These are phyloP conservation scores for Peronospora belbahrii DNA, from an alignment of 352 stramenopile species.

Conservation along the genomic window DNA sequence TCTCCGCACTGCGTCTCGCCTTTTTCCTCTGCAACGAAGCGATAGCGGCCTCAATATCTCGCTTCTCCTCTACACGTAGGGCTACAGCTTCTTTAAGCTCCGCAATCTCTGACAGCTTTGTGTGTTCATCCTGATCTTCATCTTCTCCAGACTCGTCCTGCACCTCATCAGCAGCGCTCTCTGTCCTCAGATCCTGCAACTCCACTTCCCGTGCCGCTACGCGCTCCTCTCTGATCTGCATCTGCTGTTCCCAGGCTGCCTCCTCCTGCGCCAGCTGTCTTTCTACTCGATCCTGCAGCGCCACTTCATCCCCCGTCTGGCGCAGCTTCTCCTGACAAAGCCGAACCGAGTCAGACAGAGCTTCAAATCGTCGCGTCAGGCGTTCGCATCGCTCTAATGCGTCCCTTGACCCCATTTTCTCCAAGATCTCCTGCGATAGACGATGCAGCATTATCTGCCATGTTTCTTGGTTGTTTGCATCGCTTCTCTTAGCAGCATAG, in stretches of 20 bases:
- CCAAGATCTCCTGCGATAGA: conserved; percentile 15
- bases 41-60: conserved; percentile 52
- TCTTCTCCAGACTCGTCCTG: conserved; percentile 1
- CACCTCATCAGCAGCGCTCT: conserved; percentile 15
- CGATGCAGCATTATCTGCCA: conserved; percentile 28
- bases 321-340: conserved; percentile 31
- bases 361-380: conserved; percentile 33
- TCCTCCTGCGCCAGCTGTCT: conserved; percentile 49
- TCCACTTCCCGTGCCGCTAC: conserved; percentile 48
- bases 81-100: conserved; percentile 40
- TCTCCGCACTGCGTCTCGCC: conserved; percentile 3
- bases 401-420: conserved; percentile 11
- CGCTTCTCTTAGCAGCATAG: conserved; percentile 20
- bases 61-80: conserved; percentile 48
- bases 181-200: conserved; percentile 35
- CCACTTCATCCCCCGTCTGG: conserved; percentile 29
- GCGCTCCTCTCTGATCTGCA: conserved; percentile 38
- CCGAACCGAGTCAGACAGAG: conserved; percentile 29
- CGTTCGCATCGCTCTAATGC: conserved; percentile 23
- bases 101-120: conserved; percentile 23
- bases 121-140: conserved; percentile 17
- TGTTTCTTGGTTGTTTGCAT: conserved; percentile 6
- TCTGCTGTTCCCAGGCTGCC: conserved; percentile 48
- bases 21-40: conserved; percentile 42
- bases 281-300: conserved; percentile 48